phyloP scores from a whole-genome alignment of 352 stramenopile genomes.

The Chloridella minuta region DNA sequence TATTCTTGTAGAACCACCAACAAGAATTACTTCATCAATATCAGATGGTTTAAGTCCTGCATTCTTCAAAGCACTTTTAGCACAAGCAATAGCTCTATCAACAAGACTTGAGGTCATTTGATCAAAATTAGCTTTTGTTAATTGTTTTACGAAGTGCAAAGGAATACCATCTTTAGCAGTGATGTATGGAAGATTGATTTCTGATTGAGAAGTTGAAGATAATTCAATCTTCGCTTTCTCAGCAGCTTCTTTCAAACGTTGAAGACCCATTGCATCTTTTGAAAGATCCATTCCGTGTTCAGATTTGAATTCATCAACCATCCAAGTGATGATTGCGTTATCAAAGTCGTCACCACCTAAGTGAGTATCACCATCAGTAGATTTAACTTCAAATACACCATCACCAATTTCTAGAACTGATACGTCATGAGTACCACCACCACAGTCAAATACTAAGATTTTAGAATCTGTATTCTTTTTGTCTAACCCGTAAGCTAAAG shows the following conservation, averaged over 20 bases:
- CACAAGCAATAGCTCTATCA: constrained; percentile 26
- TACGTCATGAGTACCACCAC: constrained; percentile 43
- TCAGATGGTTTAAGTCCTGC: constrained; percentile 19
- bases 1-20: constrained; percentile 37
- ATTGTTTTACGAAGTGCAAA: constrained; percentile 32
- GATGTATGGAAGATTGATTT: constrained; percentile 27
- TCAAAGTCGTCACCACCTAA: constrained; percentile 69
- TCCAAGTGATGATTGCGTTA: constrained; percentile 64
- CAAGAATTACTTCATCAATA: constrained; percentile 35
- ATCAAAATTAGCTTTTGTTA: constrained; percentile 82
- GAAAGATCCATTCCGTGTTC: not conserved
- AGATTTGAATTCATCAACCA: constrained; percentile 33
- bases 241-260: constrained; percentile 28
- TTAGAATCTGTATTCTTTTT: constrained; percentile 35
- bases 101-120: constrained; percentile 62
- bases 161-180: constrained; percentile 22
- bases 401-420: constrained; percentile 27
- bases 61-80: constrained; percentile 19
- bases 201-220: constrained; percentile 21
- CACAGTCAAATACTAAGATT: constrained; percentile 42
- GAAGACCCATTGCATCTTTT: constrained; percentile 17
- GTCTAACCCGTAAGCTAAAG: constrained; percentile 38
- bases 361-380: constrained; percentile 65
- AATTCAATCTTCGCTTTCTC: constrained; percentile 27
- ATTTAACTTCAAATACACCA: constrained; percentile 32